A percentile compares a stretch with the other conserved stretches of the same genome.
Conservation (phyloP, 306 rosid genomes). For the Castanea sativa region DNA sequence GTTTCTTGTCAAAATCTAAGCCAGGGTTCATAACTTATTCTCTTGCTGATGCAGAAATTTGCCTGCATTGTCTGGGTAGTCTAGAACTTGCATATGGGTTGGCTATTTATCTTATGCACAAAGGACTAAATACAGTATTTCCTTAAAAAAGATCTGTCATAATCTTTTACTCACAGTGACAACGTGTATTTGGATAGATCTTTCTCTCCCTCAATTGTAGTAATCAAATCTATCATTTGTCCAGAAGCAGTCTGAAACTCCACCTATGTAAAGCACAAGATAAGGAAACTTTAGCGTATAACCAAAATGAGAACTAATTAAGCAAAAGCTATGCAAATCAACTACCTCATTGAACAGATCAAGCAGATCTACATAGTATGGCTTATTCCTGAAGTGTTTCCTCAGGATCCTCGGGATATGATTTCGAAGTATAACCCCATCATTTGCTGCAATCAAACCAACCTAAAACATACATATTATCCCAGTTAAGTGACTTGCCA, state of each 20-base stretch:
- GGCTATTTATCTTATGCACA: neutral
- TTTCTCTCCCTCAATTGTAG: slow-evolving; percentile 88
- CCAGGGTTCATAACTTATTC: neutral
- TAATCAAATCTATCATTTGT: slow-evolving; percentile 95
- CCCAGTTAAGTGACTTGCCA: slow-evolving; percentile 5
- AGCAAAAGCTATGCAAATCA: slow-evolving; percentile 18
- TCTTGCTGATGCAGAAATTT: neutral
- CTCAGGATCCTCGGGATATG: slow-evolving; percentile 72
- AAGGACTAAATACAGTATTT: neutral
- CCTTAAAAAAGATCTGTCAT: neutral
- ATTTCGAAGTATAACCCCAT: slow-evolving; percentile 75
- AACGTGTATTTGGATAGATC: slow-evolving; percentile 80
- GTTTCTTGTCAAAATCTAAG: neutral
- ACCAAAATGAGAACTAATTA: slow-evolving; percentile 17
- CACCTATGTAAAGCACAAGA: slow-evolving; percentile 44
- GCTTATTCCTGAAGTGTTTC: slow-evolving; percentile 77
- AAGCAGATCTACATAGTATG: slow-evolving; percentile 79
- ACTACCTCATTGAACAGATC: slow-evolving; percentile 87
- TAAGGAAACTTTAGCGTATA: slow-evolving; percentile 13
- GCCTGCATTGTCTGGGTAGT: neutral
- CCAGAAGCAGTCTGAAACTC: slow-evolving; percentile 96
- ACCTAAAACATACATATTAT: slow-evolving; percentile 41
- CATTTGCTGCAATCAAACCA: slow-evolving; percentile 83
- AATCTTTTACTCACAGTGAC: slow-evolving; percentile 57
- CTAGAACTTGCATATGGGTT: neutral